Evolutionary conservation across 768 basidiomycete species (phyloP).

Genomic region (Lentinula boryana): DNA sequence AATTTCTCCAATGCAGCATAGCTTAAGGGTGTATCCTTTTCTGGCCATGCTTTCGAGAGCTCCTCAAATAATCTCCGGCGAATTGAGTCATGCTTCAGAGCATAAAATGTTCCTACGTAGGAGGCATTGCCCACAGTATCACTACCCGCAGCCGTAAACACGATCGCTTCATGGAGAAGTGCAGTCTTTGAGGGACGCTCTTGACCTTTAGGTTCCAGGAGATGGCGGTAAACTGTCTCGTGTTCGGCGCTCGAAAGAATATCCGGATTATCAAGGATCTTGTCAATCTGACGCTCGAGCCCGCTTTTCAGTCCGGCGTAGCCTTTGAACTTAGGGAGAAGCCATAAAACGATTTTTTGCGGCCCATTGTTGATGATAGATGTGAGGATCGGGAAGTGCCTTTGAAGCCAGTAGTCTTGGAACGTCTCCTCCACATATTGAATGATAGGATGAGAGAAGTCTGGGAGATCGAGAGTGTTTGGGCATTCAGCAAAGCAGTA

Average conservation of each 20-base stretch:
- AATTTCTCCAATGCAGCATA: slow-evolving; percentile 28
- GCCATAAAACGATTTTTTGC: not conserved
- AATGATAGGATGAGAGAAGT: slow-evolving; percentile 10
- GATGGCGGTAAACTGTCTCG: slow-evolving; percentile 6
- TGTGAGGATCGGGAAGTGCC: not conserved
- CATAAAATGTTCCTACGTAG: slow-evolving; percentile 19
- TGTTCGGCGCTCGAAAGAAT: not conserved
- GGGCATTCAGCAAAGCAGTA: slow-evolving; percentile 13
- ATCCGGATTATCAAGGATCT: not conserved
- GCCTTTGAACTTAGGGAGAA: not conserved
- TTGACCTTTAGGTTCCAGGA: not conserved
- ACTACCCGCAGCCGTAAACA: slow-evolving; percentile 5
- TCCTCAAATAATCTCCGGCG: slow-evolving; percentile 19
- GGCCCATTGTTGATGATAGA: not conserved
- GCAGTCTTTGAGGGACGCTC: not conserved
- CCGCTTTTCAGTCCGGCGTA: not conserved
- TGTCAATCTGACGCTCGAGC: slow-evolving; percentile 1
- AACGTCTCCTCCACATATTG: not conserved
- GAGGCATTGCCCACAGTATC: slow-evolving; percentile 25
- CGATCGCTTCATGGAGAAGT: slow-evolving; percentile 1
- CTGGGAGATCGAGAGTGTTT: slow-evolving; percentile 7
- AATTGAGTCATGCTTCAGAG: slow-evolving; percentile 17
- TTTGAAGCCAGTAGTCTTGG: not conserved
- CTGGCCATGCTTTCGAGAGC: slow-evolving; percentile 27
- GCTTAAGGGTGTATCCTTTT: slow-evolving; percentile 16